Percentiles rank a stretch among this genome's conserved stretches.
Evolutionary conservation across 2,329 filamentous ascomycete genomes (phyloP).

Genomic region (Aspergillus pseudotamarii): DNA sequence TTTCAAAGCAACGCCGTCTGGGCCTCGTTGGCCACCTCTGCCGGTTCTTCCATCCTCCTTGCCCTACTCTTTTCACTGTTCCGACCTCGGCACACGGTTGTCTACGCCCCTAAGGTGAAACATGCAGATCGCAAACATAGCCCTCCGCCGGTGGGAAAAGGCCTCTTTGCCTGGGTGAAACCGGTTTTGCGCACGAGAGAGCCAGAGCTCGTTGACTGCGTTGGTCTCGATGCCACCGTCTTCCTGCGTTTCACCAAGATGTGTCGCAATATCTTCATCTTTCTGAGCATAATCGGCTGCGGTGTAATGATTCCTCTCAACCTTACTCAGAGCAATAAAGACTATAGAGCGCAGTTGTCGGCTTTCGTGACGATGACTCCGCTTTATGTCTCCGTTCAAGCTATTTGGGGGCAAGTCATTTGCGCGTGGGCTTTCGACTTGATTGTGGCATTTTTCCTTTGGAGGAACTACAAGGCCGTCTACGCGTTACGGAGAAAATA

Average conservation of each 20-base stretch:
- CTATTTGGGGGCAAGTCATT: slow-evolving; percentile 63
- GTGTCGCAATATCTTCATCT: slow-evolving; percentile 86
- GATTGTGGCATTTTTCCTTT: slow-evolving; percentile 79
- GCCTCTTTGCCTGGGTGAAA: slow-evolving; percentile 82
- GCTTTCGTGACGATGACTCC: slow-evolving; percentile 54
- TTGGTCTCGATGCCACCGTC: slow-evolving; percentile 87
- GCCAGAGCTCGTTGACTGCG: slow-evolving; percentile 72
- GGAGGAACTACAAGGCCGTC: slow-evolving; percentile 84
- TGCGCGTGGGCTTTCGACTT: slow-evolving; percentile 69
- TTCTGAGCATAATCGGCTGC: slow-evolving; percentile 72
- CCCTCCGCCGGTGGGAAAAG: slow-evolving; percentile 82
- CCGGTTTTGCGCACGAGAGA: slow-evolving; percentile 80
- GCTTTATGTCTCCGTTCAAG: slow-evolving; percentile 48
- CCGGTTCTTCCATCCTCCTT: slow-evolving; percentile 73
- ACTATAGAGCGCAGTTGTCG: slow-evolving; percentile 25
- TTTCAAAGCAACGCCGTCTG: slow-evolving; percentile 67
- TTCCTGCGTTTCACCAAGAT: slow-evolving; percentile 88
- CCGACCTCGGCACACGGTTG: slow-evolving; percentile 85
- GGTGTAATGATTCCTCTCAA: slow-evolving; percentile 82
- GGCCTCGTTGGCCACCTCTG: slow-evolving; percentile 77
- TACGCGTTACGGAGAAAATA: slow-evolving; percentile 72
- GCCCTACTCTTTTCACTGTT: slow-evolving; percentile 83
- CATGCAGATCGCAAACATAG: slow-evolving; percentile 88
- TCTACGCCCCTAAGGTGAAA: slow-evolving; percentile 93
- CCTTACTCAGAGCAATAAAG: slow-evolving; percentile 53